Evolutionary conservation across 2,329 filamentous ascomycete species (phyloP).

Genomic region (Penicillium carneum): DNA sequence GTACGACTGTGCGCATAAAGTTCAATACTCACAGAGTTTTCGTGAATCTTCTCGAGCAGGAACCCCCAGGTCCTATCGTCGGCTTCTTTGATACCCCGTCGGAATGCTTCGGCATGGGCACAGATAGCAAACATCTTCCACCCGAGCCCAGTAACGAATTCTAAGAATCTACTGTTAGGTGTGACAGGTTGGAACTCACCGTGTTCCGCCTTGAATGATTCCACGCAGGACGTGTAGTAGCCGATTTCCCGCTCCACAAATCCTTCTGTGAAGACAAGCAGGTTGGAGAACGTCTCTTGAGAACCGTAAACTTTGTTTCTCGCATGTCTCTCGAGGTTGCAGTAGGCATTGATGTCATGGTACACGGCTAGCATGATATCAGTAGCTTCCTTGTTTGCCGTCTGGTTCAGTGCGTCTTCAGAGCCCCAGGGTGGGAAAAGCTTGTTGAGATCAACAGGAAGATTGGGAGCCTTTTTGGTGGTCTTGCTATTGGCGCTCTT

Average conservation of each 20-base stretch:
- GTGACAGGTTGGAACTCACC: slow-evolving; percentile 9
- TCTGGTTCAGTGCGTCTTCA: not conserved
- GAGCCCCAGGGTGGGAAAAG: slow-evolving; percentile 9
- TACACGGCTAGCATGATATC: slow-evolving; percentile 10
- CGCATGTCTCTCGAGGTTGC: not conserved
- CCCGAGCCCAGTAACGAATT: slow-evolving; percentile 26
- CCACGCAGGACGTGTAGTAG: not conserved
- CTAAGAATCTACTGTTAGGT: not conserved
- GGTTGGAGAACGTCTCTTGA: not conserved
- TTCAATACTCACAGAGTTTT: slow-evolving; percentile 36
- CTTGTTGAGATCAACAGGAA: not conserved
- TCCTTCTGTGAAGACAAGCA: not conserved
- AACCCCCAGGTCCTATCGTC: slow-evolving; percentile 24
- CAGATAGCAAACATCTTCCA: slow-evolving; percentile 42
- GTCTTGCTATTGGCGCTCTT: not conserved
- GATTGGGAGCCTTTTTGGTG: not conserved
- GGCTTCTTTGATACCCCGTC: slow-evolving; percentile 17
- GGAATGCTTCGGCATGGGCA: slow-evolving; percentile 38
- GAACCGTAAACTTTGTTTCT: too few species aligned
- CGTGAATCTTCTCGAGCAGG: slow-evolving; percentile 26
- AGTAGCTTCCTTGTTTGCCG: not conserved
- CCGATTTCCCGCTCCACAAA: slow-evolving; percentile 7
- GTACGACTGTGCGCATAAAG: slow-evolving; percentile 35
- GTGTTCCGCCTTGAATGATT: slow-evolving; percentile 2
- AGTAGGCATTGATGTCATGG: slow-evolving; percentile 8